A percentile compares a stretch with the other conserved stretches of the same genome.
phyloP scores from a whole-genome alignment of 495 filamentous ascomycete species.

The Alectoria sarmentosa region DNA sequence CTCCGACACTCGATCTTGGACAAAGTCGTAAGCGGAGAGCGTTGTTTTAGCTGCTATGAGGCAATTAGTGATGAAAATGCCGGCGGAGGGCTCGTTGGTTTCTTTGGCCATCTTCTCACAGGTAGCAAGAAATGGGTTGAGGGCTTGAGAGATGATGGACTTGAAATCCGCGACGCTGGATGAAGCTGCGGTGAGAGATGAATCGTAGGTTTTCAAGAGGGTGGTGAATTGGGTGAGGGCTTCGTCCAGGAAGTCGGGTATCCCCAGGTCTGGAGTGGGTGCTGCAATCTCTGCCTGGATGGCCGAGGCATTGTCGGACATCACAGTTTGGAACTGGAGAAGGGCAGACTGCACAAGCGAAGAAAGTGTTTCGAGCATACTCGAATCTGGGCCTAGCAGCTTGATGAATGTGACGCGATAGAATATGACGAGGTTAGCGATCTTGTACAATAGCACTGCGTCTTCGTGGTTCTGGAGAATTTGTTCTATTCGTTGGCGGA shows the following conservation, averaged over 20 bases:
- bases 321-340: constrained; percentile 70
- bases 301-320: constrained; percentile 67
- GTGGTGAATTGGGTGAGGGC: constrained; percentile 65
- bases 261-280: constrained; percentile 61
- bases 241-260: constrained; percentile 79
- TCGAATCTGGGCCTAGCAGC: constrained; percentile 62
- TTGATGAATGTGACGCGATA: constrained; percentile 80
- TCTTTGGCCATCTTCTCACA: constrained; percentile 62
- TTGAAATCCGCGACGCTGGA: constrained; percentile 62
- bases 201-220: constrained; percentile 77
- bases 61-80: constrained; percentile 82
- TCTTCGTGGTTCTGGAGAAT: constrained; percentile 91
- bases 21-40: constrained; percentile 38
- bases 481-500: constrained; percentile 81
- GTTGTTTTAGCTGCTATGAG: constrained; percentile 48
- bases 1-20: constrained; percentile 20
- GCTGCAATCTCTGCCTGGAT: constrained; percentile 62
- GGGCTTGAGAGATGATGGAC: constrained; percentile 69
- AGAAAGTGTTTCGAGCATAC: constrained; percentile 60
- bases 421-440: constrained; percentile 81
- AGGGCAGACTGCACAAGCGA: constrained; percentile 70
- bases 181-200: constrained; percentile 54
- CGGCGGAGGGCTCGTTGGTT: constrained; percentile 47
- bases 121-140: constrained; percentile 76
- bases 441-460: constrained; percentile 77